Percentiles rank a stretch among this genome's conserved stretches.
phyloP scores from a whole-genome alignment of 768 basidiomycete species.

The Gymnopilus dilepis region DNA sequence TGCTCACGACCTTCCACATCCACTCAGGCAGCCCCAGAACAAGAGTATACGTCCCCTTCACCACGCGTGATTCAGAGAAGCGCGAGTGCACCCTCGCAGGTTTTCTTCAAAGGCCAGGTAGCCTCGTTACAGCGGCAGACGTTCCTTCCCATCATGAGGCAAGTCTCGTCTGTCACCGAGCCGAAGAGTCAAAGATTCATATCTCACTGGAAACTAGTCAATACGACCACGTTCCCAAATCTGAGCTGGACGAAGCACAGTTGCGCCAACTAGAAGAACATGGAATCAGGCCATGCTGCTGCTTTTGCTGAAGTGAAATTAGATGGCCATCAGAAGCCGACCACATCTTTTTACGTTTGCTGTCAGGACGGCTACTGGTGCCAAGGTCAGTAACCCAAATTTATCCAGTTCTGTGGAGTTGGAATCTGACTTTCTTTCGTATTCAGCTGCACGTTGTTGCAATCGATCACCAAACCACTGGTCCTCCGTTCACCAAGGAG shows the following conservation, averaged over 20 bases:
- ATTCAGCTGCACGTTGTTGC: conserved; percentile 94
- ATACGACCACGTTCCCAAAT: conserved; percentile 95
- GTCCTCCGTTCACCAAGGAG: conserved; percentile 95
- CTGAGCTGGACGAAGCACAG: conserved; percentile 97
- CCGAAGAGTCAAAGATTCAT: neutral
- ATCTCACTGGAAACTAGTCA: conserved; percentile 63
- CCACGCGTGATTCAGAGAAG: conserved; percentile 37
- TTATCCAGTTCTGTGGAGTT: neutral
- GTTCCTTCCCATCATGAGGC: conserved; percentile 42
- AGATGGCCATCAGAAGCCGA: conserved; percentile 84
- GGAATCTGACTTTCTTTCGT: conserved; percentile 10
- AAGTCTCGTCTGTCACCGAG: conserved; percentile 1
- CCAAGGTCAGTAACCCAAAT: conserved; percentile 76
- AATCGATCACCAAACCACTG: conserved; percentile 93
- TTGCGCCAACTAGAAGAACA: conserved; percentile 96
- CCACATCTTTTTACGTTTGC: conserved; percentile 96
- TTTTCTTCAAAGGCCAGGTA: conserved; percentile 15
- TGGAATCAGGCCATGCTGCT: conserved; percentile 98
- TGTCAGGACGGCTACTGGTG: conserved; percentile 94
- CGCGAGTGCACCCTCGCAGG: conserved; percentile 35
- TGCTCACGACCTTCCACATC: conserved; percentile 49
- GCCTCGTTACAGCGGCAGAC: conserved; percentile 3
- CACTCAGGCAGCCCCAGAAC: conserved; percentile 34
- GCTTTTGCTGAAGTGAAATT: conserved; percentile 92
- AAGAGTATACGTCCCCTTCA: conserved; percentile 42